phyloP scores from a whole-genome alignment of 129 eudicot species.

The Flaveria bidentis region DNA sequence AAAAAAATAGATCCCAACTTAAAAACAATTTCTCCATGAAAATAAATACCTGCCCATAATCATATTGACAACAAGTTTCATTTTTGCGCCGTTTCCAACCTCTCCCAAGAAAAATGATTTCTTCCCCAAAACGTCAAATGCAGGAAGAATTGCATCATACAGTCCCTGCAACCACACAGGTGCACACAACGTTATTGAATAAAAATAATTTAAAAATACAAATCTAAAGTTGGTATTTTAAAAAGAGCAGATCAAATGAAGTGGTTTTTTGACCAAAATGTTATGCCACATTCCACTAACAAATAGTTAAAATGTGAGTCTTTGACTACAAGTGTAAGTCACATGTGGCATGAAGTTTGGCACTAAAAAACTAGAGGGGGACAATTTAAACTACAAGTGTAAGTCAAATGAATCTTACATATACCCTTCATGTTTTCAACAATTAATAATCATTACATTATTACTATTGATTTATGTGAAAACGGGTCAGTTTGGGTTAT shows the following conservation, averaged over 20 bases:
- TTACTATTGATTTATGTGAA: too few species aligned
- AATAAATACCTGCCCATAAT: conserved; percentile 86
- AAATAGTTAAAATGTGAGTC: too few species aligned
- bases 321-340: too few species aligned
- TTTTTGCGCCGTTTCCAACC: conserved; percentile 96
- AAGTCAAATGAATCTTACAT: too few species aligned
- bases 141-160: conserved; percentile 78
- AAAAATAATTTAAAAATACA: background rate
- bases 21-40: background rate
- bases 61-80: conserved; percentile 99
- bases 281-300: too few species aligned
- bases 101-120: conserved; percentile 85
- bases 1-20: background rate
- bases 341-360: too few species aligned
- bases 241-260: conserved; percentile 9
- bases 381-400: too few species aligned
- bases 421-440: too few species aligned
- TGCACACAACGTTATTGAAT: conserved; percentile 9
- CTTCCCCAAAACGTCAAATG: conserved; percentile 91
- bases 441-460: too few species aligned
- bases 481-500: too few species aligned
- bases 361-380: too few species aligned
- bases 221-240: background rate
- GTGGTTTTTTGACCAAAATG: background rate
- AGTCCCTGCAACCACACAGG: conserved; percentile 49